Evolutionary conservation across 2,329 filamentous ascomycete genomes (phyloP), one percentile per base, ranked within the genome.

Genomic region (Ceratocystis variospora): DNA sequence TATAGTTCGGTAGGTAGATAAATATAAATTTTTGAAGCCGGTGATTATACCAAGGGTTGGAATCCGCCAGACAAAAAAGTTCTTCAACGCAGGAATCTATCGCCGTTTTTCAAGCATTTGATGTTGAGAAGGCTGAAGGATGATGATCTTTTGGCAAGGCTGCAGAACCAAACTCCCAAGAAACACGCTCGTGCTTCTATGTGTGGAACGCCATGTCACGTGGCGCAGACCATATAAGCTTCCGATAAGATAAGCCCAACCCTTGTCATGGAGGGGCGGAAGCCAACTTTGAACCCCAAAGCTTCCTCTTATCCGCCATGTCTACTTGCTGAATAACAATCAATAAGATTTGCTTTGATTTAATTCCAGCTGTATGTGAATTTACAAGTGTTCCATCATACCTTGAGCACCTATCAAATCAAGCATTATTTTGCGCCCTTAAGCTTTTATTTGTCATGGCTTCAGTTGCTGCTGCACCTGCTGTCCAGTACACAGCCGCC

Each of bases 401-500:
- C 37, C 37, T 12, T 41, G 37, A 10, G 37, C 10, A 10, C 37
- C 37, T 12, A 41, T 12, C 8, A 41, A 12, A 41, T 12, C 37
- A 31, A 19, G 22, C 28, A 6, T 31, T 7, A n/a, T 62, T 28
- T 62, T 19, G 45, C 19, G 22, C 17, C 10, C 31, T 15, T 10
- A 25, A 66, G 2, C 46, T 25, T 59, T 41, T 48, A 63, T 22
- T 48, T 5, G 45, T 48, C 31, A 67, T 67, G 66, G 57, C 66
- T 61, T 65, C 66, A 19, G 64, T 63, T 45, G n/a, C 37, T 19
- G 55, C 33, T 48, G 46, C 62, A 28, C 31, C 63, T 7, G 17
- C 45, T 22, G 59, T 33, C 6, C 55, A 53, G 44, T 68, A 61
- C 50, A 66, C 63, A 4, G 61, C 50, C 25, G 75, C 71, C 76